phyloP scores from a whole-genome alignment of 2,329 filamentous ascomycete genomes.

The Ceratocystis destructans region DNA sequence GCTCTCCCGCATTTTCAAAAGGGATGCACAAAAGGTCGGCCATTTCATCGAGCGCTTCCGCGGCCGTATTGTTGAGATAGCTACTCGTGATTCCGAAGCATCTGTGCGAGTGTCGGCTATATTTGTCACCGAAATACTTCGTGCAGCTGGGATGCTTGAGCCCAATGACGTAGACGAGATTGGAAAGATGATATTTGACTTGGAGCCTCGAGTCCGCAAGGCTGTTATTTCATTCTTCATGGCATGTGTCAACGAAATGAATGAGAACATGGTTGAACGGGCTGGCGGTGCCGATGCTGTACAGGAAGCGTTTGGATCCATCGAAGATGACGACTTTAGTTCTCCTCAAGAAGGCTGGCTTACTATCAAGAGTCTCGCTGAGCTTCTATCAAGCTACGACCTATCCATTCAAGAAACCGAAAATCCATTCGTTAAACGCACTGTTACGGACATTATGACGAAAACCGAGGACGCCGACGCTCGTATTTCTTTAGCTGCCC shows the following conservation, averaged over 20 bases:
- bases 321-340: conserved; percentile 62
- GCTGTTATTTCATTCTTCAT: conserved; percentile 84
- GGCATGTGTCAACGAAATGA: conserved; percentile 69
- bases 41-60: conserved; percentile 91
- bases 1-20: conserved; percentile 63
- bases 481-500: conserved; percentile 71
- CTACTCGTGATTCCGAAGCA: conserved; percentile 68
- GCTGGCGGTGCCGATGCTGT: conserved; percentile 67
- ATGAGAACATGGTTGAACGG: conserved; percentile 66
- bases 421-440: conserved; percentile 11
- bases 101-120: conserved; percentile 69
- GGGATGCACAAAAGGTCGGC: conserved; percentile 68
- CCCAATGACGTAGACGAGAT: conserved; percentile 82
- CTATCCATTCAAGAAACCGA: conserved; percentile 14
- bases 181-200: conserved; percentile 78
- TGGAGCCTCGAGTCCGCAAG: conserved; percentile 70
- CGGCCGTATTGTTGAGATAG: conserved; percentile 79
- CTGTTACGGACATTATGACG: conserved; percentile 41
- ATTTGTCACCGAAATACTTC: conserved; percentile 65
- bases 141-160: conserved; percentile 74
- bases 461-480: conserved; percentile 58
- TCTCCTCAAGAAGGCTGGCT: conserved; percentile 74
- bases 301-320: conserved; percentile 57
- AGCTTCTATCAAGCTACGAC: conserved; percentile 72
- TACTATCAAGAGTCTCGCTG: conserved; percentile 77